Base-by-base conservation (phyloP, 495 filamentous ascomycete species). In the Hypoxylon fragiforme region DNA sequence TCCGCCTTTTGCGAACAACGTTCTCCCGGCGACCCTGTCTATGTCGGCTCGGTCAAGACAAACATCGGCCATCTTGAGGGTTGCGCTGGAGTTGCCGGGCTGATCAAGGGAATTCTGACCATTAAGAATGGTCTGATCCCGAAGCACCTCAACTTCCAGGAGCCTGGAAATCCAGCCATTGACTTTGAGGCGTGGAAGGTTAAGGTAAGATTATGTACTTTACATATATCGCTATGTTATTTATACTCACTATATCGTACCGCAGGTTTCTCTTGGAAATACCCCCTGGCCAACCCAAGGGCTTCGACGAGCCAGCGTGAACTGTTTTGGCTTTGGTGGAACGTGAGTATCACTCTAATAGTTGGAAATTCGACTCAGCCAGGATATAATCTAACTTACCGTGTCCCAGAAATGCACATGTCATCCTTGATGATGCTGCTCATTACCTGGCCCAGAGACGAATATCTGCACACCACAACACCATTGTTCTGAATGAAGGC, bases 81-180 rank as follows among this genome's bases (percentile, higher is more conserved):
- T 1, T 67, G 69, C 2, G 73, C 70, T 16, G 71, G 80, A 1
- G 39, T 83, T 0, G 75, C 74, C 1, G 70, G 62, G 3, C 24
- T 82, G 16, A 74, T 82, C 46, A 84, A 84, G 54, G 70, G 72
- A 0, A 60, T 73, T 9, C 55, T 81, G 31, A 72, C 75, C 50
- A 59, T 85, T 3, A 75, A 84, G 46, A 56, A 82, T 73, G 72
- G 67, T 1, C 42, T 69, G 24, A 77, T 83, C 21, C 76, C 72
- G 2, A 70, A 74, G 3, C 73, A 57, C 38, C 58, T 72, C 28
- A 69, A 71, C 43, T 73, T 76, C 30, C 63, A 77, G 26, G 65
- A 65, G 15, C 68, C 70, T 1, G 56, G 56, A 2, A 81, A 81
- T 39, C 70, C 72, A 7, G 64, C 63, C 15, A 49, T 75, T 15